Percentiles rank a stretch among this genome's conserved stretches.
Conservation (phyloP, 1,284 basidiomycete species). For the Leccinum griseonigrum region DNA sequence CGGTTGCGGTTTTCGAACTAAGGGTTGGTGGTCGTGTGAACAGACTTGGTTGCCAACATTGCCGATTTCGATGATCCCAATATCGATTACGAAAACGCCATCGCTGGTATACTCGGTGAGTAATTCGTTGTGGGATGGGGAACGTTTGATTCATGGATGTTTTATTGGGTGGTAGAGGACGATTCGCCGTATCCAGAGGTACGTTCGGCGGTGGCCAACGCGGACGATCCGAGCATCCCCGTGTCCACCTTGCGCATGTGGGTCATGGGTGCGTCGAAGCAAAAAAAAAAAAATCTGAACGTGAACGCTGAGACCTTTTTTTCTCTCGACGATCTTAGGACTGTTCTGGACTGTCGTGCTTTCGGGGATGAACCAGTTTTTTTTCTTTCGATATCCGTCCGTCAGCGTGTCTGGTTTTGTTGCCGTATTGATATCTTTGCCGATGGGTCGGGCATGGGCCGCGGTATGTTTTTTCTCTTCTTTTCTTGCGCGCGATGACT, state of each 20-base stretch:
- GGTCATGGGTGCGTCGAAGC: conserved; percentile 46
- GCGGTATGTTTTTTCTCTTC: conserved; percentile 20
- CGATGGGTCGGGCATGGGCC: conserved; percentile 62
- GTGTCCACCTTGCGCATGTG: conserved; percentile 63
- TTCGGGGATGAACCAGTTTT: conserved; percentile 63
- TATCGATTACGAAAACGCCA: conserved; percentile 46
- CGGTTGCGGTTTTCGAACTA: not conserved
- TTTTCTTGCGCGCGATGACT: not conserved
- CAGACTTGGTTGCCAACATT: conserved; percentile 14
- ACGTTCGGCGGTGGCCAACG: conserved; percentile 72
- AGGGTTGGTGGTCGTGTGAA: not conserved
- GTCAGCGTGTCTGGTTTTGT: conserved; percentile 50
- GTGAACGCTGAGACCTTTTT: too few species aligned
- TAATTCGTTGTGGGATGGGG: not conserved
- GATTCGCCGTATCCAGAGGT: conserved; percentile 75
- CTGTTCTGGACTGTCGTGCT: conserved; percentile 56
- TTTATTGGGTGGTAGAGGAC: conserved; percentile 36
- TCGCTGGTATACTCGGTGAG: conserved; percentile 38
- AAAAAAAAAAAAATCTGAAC: too few species aligned
- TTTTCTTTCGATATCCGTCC: conserved; percentile 65
- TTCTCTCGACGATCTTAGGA: conserved; percentile 16
- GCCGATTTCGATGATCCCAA: conserved; percentile 64
- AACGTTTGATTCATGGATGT: too few species aligned
- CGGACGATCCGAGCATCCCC: conserved; percentile 65
- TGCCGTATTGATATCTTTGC: conserved; percentile 63